phyloP scores from a whole-genome alignment of 345 rosid species.

The Cardamine chenopodiifolia region DNA sequence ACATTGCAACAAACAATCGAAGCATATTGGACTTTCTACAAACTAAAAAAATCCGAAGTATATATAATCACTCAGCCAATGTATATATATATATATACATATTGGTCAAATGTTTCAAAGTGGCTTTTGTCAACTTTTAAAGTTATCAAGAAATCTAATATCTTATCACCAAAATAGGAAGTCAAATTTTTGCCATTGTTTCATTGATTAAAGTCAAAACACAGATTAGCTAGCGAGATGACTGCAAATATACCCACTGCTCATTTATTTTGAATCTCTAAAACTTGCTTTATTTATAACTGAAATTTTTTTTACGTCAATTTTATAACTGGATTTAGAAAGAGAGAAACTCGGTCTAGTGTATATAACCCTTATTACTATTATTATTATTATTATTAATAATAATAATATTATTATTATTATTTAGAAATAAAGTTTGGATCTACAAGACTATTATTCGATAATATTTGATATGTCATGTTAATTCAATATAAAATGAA shows the following conservation, averaged over 20 bases:
- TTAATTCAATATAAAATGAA: too few species aligned
- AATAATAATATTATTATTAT: too few species aligned
- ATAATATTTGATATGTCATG: too few species aligned
- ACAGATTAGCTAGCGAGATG: not conserved
- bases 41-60: conserved; percentile 1
- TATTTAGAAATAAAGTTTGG: too few species aligned
- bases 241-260: not conserved
- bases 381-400: too few species aligned
- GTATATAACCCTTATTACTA: too few species aligned
- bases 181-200: conserved; percentile 6
- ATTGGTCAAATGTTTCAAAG: conserved; percentile 37
- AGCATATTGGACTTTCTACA: conserved; percentile 30
- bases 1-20: conserved; percentile 32
- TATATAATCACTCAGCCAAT: conserved; percentile 34
- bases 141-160: conserved; percentile 30
- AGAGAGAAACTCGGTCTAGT: not conserved
- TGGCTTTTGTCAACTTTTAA: conserved; percentile 39
- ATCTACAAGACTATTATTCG: too few species aligned
- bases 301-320: not conserved
- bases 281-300: not conserved
- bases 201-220: conserved; percentile 7
- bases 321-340: not conserved
- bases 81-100: not conserved
- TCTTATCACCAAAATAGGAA: conserved; percentile 38
- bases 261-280: not conserved